Conservation (phyloP, 441 rosid genomes). For the Brassica balearica region DNA sequence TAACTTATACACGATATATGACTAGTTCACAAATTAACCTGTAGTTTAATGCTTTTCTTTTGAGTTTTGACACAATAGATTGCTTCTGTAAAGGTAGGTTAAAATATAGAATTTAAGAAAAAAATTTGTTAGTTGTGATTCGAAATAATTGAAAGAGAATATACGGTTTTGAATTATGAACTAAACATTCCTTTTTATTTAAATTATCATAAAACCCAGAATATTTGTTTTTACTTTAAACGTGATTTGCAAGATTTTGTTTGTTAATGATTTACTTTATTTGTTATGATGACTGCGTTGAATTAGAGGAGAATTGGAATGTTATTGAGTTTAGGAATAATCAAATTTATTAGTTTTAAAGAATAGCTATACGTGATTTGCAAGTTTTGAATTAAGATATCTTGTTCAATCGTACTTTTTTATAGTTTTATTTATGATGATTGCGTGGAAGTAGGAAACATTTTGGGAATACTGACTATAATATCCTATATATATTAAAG, state of each 20-base stretch:
- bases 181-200: background rate
- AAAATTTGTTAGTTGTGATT: background rate
- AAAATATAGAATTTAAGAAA: background rate
- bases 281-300: background rate
- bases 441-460: too few relatives aligned
- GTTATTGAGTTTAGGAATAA: background rate
- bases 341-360: background rate
- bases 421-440: too few relatives aligned
- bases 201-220: background rate
- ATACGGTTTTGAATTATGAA: background rate
- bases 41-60: too few relatives aligned
- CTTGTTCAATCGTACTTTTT: too few relatives aligned
- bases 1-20: too few relatives aligned
- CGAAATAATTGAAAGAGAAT: background rate
- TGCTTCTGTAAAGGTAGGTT: background rate
- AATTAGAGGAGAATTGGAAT: background rate
- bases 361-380: background rate
- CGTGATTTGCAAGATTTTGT: background rate
- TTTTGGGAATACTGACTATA: too few relatives aligned
- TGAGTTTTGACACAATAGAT: background rate
- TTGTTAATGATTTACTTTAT: background rate
- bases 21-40: too few relatives aligned
- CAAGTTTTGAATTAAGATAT: background rate
- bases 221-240: background rate
- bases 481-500: too few relatives aligned